phyloP scores from a whole-genome alignment of 2,329 filamentous ascomycete genomes.

The Chaetomium sp. region DNA sequence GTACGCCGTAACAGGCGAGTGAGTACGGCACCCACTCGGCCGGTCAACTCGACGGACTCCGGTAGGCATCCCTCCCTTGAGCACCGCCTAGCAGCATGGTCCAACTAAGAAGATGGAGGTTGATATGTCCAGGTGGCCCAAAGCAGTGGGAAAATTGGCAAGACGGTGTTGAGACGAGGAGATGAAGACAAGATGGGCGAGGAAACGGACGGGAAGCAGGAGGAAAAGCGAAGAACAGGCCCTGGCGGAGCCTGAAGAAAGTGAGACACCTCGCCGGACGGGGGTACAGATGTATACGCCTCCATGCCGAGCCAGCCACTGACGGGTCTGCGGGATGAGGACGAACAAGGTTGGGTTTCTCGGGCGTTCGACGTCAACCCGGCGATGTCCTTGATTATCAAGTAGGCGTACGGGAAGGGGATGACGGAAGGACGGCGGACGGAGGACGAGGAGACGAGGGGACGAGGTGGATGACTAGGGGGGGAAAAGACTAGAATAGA shows the following conservation, averaged over 20 bases:
- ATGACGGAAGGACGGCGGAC: background rate
- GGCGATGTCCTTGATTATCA: background rate
- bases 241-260: background rate
- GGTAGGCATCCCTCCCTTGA: constrained; percentile 4
- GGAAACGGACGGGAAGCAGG: too few species aligned
- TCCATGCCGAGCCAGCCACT: constrained; percentile 1
- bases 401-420: background rate
- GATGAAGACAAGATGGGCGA: too few species aligned
- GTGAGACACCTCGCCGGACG: constrained; percentile 13
- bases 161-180: too few species aligned
- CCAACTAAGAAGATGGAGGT: too few species aligned
- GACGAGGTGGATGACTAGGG: background rate
- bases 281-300: constrained; percentile 3
- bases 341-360: background rate
- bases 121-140: too few species aligned
- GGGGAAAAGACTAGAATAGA: background rate
- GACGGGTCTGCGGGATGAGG: background rate
- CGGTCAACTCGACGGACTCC: background rate
- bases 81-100: background rate
- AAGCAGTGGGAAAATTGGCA: too few species aligned
- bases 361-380: background rate
- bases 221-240: too few species aligned
- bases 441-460: too few species aligned
- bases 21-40: constrained; percentile 13
- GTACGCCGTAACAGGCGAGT: constrained; percentile 17